Evolutionary conservation across 306 rosid species (phyloP).

Genomic region (Pyrus communis): DNA sequence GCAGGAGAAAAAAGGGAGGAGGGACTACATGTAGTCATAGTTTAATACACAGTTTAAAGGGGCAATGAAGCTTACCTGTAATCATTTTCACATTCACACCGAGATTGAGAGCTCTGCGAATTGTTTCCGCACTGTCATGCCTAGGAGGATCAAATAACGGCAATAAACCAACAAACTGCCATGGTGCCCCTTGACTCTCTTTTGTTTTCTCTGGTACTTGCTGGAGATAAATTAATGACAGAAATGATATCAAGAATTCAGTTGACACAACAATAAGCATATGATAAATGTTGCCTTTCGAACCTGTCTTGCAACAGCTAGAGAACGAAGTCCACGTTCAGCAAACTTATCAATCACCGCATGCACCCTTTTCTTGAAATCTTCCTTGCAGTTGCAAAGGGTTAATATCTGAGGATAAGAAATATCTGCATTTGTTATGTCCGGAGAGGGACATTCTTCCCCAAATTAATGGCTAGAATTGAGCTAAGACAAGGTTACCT

Average conservation of each 20-base stretch:
- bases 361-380: conserved; percentile 61
- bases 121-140: conserved; percentile 99
- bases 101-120: conserved; percentile 92
- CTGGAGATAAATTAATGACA: conserved; percentile 30
- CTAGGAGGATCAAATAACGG: conserved; percentile 98
- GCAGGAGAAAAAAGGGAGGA: background rate
- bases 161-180: conserved; percentile 89
- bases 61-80: conserved; percentile 53
- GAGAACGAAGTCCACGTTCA: conserved; percentile 94
- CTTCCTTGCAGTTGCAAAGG: conserved; percentile 92
- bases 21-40: background rate
- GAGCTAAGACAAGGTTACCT: conserved; percentile 47
- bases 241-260: conserved; percentile 11
- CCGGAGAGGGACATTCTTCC: background rate
- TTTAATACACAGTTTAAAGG: background rate
- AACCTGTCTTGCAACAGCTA: conserved; percentile 98
- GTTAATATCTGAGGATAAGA: conserved; percentile 51
- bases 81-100: conserved; percentile 99
- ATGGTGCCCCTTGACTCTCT: conserved; percentile 74
- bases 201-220: conserved; percentile 79
- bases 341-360: conserved; percentile 84
- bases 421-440: conserved; percentile 7
- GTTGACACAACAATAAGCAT: background rate
- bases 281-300: conserved; percentile 8
- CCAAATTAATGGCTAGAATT: background rate